Conservation (phyloP, 805 yeast genomes). For the Suhomyces tanzawaensis region DNA sequence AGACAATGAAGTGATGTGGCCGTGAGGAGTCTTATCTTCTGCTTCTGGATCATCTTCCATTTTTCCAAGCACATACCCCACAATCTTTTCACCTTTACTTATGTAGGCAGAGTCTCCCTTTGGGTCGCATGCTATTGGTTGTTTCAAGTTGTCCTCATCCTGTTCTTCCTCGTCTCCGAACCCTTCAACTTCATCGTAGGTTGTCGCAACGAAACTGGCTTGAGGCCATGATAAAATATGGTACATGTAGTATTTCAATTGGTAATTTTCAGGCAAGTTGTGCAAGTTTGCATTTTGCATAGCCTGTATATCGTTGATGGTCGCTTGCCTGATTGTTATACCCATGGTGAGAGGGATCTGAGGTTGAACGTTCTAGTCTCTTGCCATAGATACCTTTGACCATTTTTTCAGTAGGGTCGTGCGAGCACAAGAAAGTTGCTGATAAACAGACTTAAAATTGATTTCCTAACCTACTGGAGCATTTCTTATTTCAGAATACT, state of each 20-base stretch:
- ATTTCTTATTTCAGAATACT: too few relatives aligned
- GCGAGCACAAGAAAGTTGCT: too few relatives aligned
- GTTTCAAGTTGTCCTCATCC: conserved; percentile 24
- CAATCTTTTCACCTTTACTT: conserved; percentile 69
- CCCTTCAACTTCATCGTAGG: conserved; percentile 45
- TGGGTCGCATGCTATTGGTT: conserved; percentile 26
- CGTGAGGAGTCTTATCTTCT: conserved; percentile 73
- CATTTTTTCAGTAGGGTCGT: conserved; percentile 1
- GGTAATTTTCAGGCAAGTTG: conserved; percentile 92
- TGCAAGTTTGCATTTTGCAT: conserved; percentile 94
- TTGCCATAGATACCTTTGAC: neutral
- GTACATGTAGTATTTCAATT: conserved; percentile 88
- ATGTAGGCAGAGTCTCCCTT: conserved; percentile 67
- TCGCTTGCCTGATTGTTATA: conserved; percentile 84
- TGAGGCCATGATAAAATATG: conserved; percentile 97
- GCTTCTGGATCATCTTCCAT: conserved; percentile 93
- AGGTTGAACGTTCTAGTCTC: neutral
- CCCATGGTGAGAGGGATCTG: conserved; percentile 48
- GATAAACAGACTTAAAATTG: too few relatives aligned
- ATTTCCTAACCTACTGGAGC: too few relatives aligned
- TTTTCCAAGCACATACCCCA: conserved; percentile 95
- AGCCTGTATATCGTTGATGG: conserved; percentile 81
- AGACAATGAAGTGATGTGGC: conserved; percentile 90
- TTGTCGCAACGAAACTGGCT: conserved; percentile 92
- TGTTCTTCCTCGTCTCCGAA: conserved; percentile 18